Base-by-base conservation (phyloP, 805 yeast species). In the Tanozyma kutaoensis region DNA sequence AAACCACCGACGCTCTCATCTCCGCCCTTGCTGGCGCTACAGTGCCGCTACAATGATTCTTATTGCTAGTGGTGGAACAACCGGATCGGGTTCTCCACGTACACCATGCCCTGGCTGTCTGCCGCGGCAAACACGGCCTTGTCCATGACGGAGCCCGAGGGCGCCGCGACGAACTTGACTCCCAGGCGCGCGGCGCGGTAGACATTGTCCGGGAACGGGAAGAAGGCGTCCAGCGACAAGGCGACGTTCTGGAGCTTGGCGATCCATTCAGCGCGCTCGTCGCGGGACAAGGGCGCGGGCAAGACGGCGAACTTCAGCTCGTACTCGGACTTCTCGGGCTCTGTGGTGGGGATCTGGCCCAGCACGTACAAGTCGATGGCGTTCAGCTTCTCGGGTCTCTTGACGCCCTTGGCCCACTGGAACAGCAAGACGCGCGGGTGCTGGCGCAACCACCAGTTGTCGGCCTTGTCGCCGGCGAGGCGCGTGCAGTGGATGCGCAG, bases 391-490 rank as follows among this genome's bases (percentile, higher is more conserved):
- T 91, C 98, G 37, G 97, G 96, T 65, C 95, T 82, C 72, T 91
- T 91, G 42, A 79, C 79, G 49, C 97, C 97, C 65, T 84, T 84
- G 37, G 94, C 93, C 97, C 97, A 91, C 62, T 88, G 72, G 72
- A 91, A 79, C 14, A 62, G 91, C 33, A 91, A 62, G 7, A 91
- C 97, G 52, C 66, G 73, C 42, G 97, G 97, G 60, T 91, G 98
- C 59, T 91, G 97, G 68, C 99, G 79, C 50, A 91, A 71, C 98
- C 98, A 91, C 97, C 97, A 91, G 72, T 86, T 86, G 58, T 91
- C 96, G 40, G 97, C 95, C 69, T 91, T 91, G 50, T 91, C 98
- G 54, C 98, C 98, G 28, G 98, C 99, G 43, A 91, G 72, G 65
- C 99, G 78, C 26, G 98, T 91, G 66, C 99, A 91, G 66, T 91